Conservation (phyloP, 805 yeast species). For the Saccharomycopsis sp. region DNA sequence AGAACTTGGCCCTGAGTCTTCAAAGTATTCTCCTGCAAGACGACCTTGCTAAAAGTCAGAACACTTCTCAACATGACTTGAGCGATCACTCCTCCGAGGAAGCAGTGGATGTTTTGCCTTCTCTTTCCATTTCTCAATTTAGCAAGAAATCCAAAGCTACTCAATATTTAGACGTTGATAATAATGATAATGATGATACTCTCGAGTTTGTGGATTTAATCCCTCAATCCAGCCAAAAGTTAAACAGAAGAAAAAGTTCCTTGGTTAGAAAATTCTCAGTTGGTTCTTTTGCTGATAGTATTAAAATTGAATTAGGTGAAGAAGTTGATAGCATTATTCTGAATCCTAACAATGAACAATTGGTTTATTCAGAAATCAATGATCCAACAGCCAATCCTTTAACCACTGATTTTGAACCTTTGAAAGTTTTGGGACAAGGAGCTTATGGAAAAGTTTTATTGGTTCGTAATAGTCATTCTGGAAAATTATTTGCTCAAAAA, state of each 20-base stretch:
- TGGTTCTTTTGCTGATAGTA: conserved; percentile 16
- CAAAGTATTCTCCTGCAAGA: too few relatives aligned
- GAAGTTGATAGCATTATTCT: neutral
- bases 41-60: too few relatives aligned
- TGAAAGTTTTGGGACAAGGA: conserved; percentile 76
- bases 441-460: conserved; percentile 81
- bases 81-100: neutral
- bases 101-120: neutral
- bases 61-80: too few relatives aligned
- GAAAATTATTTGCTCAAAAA: conserved; percentile 73
- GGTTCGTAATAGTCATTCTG: conserved; percentile 54
- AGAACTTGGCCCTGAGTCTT: too few relatives aligned
- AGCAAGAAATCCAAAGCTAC: neutral
- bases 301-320: conserved; percentile 14
- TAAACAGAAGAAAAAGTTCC: conserved; percentile 14
- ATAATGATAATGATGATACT: conserved; percentile 2
- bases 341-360: neutral
- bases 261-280: conserved; percentile 15
- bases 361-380: neutral
- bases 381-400: neutral
- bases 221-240: neutral
- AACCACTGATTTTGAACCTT: conserved; percentile 53
- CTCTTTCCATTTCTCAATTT: neutral
- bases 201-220: conserved; percentile 13
- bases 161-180: neutral